Evolutionary conservation across 495 filamentous ascomycete species (phyloP).

Genomic region (Neurospora intermedia): DNA sequence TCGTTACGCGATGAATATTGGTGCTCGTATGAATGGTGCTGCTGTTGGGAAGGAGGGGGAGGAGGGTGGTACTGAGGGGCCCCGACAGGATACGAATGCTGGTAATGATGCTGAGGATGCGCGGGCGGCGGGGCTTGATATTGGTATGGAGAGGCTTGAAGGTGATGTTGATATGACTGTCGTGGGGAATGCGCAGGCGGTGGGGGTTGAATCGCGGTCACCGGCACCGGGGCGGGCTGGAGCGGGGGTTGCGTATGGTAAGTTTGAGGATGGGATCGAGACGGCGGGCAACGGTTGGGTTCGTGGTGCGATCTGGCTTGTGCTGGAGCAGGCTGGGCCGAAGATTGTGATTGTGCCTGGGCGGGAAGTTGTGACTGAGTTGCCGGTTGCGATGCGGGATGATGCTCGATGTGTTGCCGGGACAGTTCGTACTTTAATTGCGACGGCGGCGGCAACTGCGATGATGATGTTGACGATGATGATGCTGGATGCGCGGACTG

Average conservation of each 20-base stretch:
- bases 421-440: slow-evolving; percentile 1
- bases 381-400: neutral
- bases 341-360: neutral
- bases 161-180: neutral
- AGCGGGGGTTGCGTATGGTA: neutral
- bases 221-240: neutral
- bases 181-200: neutral
- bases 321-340: neutral
- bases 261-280: neutral
- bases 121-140: neutral
- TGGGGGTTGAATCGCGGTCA: neutral
- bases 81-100: slow-evolving; percentile 1
- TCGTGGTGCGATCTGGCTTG: slow-evolving; percentile 1
- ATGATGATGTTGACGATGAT: neutral
- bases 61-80: slow-evolving; percentile 4
- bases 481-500: neutral
- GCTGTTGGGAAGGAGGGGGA: slow-evolving; percentile 2
- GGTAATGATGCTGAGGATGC: slow-evolving; percentile 5
- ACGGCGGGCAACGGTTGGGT: neutral
- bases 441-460: slow-evolving; percentile 3
- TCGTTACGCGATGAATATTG: neutral
- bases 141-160: neutral
- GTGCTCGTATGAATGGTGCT: slow-evolving; percentile 4
- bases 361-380: neutral
- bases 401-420: slow-evolving; percentile 1